phyloP scores from a whole-genome alignment of 2,329 filamentous ascomycete genomes.

The Torrubiella hemipterigena region DNA sequence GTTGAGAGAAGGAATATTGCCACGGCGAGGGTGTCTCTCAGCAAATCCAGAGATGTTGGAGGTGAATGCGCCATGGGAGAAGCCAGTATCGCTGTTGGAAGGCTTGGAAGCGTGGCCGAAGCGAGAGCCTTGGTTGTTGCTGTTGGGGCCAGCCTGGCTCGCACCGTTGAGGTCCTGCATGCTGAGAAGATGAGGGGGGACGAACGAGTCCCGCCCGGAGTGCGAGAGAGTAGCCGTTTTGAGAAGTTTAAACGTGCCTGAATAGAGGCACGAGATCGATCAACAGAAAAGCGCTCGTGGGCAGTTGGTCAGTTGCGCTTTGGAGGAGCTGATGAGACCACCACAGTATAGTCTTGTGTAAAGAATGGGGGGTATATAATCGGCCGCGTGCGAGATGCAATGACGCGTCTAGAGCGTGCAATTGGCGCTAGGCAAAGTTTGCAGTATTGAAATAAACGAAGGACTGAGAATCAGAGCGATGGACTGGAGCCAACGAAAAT shows the following conservation, averaged over 20 bases:
- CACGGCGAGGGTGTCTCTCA: conserved; percentile 73
- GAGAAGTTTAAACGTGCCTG: conserved; percentile 49
- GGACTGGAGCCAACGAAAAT: too few relatives aligned
- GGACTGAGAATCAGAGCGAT: too few relatives aligned
- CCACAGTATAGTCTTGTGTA: too few relatives aligned
- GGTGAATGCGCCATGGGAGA: conserved; percentile 85
- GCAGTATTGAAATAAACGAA: too few relatives aligned
- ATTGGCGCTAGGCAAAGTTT: too few relatives aligned
- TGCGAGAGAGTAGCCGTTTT: conserved; percentile 76
- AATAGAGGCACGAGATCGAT: conserved; percentile 35
- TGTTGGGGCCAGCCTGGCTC: conserved; percentile 41
- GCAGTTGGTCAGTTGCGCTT: too few relatives aligned
- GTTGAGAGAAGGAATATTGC: conserved; percentile 86
- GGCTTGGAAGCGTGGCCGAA: conserved; percentile 66
- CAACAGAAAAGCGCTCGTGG: too few relatives aligned
- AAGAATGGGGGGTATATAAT: too few relatives aligned
- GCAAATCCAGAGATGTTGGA: conserved; percentile 78
- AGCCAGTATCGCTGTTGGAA: conserved; percentile 73
- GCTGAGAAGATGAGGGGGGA: conserved; percentile 75
- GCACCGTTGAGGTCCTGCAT: conserved; percentile 69
- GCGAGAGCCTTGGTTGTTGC: conserved; percentile 45
- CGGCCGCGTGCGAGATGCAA: too few relatives aligned
- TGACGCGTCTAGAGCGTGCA: too few relatives aligned
- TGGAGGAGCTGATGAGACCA: too few relatives aligned
- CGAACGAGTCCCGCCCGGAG: conserved; percentile 68